Conservation (phyloP, 805 yeast species). For the Wickerhamiella bombiphila region DNA sequence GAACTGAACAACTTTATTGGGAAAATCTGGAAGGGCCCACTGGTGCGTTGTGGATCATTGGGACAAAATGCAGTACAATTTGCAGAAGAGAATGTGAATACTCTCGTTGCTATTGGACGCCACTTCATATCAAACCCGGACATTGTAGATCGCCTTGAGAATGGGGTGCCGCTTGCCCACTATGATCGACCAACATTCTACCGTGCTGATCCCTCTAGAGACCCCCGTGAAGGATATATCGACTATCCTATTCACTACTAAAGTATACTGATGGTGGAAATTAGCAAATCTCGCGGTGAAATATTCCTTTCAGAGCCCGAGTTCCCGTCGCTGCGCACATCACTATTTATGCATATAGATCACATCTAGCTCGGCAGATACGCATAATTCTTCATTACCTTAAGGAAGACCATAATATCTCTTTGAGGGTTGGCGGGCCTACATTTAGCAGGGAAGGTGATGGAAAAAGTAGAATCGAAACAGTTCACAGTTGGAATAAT, state of each 20-base stretch:
- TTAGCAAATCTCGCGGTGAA: too few species aligned
- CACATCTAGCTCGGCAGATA: too few species aligned
- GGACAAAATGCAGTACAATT: slow-evolving; percentile 5
- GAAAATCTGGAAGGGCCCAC: slow-evolving; percentile 33
- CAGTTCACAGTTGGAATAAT: slow-evolving; percentile 61
- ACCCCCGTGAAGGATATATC: slow-evolving; percentile 30
- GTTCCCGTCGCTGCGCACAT: background rate
- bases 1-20: slow-evolving; percentile 28
- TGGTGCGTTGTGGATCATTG: slow-evolving; percentile 30
- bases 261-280: too few species aligned
- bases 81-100: slow-evolving; percentile 18
- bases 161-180: slow-evolving; percentile 27
- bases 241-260: slow-evolving; percentile 26
- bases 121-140: slow-evolving; percentile 41
- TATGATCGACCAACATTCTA: slow-evolving; percentile 38
- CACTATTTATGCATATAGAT: too few species aligned
- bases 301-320: background rate
- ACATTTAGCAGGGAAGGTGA: background rate
- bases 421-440: background rate
- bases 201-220: slow-evolving; percentile 21
- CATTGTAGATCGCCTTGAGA: slow-evolving; percentile 30
- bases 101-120: slow-evolving; percentile 32
- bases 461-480: background rate
- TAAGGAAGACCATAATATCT: too few species aligned
- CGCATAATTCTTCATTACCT: too few species aligned